Evolutionary conservation across 495 filamentous ascomycete genomes (phyloP).

Genomic region (Talaromyces liani): DNA sequence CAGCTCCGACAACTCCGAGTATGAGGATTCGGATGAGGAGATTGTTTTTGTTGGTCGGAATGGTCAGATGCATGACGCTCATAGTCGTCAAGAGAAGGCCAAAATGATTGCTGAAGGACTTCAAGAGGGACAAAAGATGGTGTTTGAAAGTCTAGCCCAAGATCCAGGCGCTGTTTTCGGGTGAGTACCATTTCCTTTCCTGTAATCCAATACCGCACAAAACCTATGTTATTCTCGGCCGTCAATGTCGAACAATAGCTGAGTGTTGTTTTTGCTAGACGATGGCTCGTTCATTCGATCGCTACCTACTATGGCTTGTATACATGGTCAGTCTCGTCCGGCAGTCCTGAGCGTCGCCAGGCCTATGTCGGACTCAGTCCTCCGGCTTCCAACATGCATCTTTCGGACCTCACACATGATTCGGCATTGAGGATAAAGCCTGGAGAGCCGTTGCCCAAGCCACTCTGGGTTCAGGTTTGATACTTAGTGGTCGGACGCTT

Average conservation of each 20-base stretch:
- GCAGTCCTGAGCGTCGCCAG: slow-evolving; percentile 67
- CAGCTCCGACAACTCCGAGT: slow-evolving; percentile 42
- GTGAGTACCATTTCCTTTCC: slow-evolving; percentile 42
- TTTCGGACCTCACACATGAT: slow-evolving; percentile 19
- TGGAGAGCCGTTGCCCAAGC: slow-evolving; percentile 46
- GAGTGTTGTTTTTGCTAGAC: slow-evolving; percentile 37
- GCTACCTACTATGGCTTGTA: slow-evolving; percentile 87
- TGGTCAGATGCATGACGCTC: slow-evolving; percentile 62
- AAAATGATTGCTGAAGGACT: slow-evolving; percentile 31
- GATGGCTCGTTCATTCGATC: slow-evolving; percentile 91
- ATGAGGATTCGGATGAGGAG: slow-evolving; percentile 69
- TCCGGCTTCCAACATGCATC: slow-evolving; percentile 21
- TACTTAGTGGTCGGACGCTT: background rate
- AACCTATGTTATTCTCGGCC: background rate
- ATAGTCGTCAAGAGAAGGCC: slow-evolving; percentile 25
- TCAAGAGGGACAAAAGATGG: slow-evolving; percentile 59
- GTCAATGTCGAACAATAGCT: background rate
- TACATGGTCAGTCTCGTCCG: slow-evolving; percentile 74
- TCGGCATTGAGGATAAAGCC: slow-evolving; percentile 25
- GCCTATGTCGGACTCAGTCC: slow-evolving; percentile 78
- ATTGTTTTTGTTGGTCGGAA: slow-evolving; percentile 86
- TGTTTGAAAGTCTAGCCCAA: slow-evolving; percentile 68
- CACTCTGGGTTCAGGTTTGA: slow-evolving; percentile 56
- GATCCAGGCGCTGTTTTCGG: slow-evolving; percentile 75
- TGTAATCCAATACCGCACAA: slow-evolving; percentile 2